Evolutionary conservation across 2,329 filamentous ascomycete species (phyloP).

Genomic region (Diplocarpon mali): DNA sequence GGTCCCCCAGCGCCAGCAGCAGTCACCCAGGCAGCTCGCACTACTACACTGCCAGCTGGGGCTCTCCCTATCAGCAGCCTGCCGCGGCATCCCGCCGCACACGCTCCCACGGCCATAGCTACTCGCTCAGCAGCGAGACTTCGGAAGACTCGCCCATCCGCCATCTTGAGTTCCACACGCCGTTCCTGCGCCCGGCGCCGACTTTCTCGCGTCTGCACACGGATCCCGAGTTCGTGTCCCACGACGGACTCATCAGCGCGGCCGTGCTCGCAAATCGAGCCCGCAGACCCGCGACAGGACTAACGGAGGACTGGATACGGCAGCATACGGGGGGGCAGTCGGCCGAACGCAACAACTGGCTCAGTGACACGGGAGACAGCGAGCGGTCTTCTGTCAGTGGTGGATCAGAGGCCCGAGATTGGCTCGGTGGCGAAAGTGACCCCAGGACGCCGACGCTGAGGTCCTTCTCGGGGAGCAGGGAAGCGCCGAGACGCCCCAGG

Average conservation of each 20-base stretch:
- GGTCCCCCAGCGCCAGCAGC: constrained; percentile 24
- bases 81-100: constrained; percentile 33
- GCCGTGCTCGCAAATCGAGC: constrained; percentile 54
- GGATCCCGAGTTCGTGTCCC: constrained; percentile 29
- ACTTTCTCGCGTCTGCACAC: constrained; percentile 28
- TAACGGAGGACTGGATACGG: constrained; percentile 79
- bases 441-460: constrained; percentile 27
- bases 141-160: constrained; percentile 52
- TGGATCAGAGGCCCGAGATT: constrained; percentile 43
- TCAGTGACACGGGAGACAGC: constrained; percentile 66
- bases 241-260: constrained; percentile 31
- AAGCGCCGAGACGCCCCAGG: constrained; percentile 15
- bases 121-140: constrained; percentile 46
- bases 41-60: constrained; percentile 73
- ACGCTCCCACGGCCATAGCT: constrained; percentile 28
- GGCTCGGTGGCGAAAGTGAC: constrained; percentile 36
- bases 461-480: constrained; percentile 19
- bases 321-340: constrained; percentile 64
- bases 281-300: constrained; percentile 46
- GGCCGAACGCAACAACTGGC: constrained; percentile 67
- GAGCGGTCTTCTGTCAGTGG: constrained; percentile 67
- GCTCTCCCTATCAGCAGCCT: constrained; percentile 72
- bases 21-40: constrained; percentile 29
- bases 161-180: constrained; percentile 49
- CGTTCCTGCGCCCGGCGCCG: constrained; percentile 48